Base-by-base conservation (phyloP, 129 eudicot genomes). In the Artemisia tridentata region DNA sequence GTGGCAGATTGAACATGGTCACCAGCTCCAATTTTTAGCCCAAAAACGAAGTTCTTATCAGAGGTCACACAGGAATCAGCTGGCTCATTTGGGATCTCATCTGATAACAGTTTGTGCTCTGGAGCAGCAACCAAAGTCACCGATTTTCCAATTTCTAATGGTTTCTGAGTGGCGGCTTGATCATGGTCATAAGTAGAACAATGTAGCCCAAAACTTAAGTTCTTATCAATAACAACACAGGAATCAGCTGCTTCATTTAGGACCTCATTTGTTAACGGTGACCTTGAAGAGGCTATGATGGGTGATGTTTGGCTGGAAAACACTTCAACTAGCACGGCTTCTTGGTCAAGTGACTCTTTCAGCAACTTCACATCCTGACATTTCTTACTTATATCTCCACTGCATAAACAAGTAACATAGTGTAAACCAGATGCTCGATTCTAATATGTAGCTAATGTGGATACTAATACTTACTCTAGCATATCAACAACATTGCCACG, bases 351-450 rank as follows among this genome's bases (percentile, higher is more conserved):
- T 69, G 79, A 84, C 68, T 79, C 72, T 77, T 84, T 88, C 62
- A 88, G 79, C 11, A 63, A 64, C 61, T 75, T 87, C 83, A 91
- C 87, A 47, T 85, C 89, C 74, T 75, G 86, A 75, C 86, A 86
- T 61, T 82, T 86, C n/a, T 84, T 87, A 41, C 82, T 78, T 25
- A 91, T 84, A 65, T 91, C 97, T 75, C 87, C 89, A 63, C 97
- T 91, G 93, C 83, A 69, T 11, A 61, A 25, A 81, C 12, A 14
- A 68, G 48, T 1, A 1, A 72, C 2, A 19, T 10, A 15, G 9
- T 49, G 38, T 29, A 61, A 64, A 20, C 41, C 72, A 49, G 45
- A 59, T 25, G 31, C 10, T 41, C 45, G 14, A 72, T 83, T 85
- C 85, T 83, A 88, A 3, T 17, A 19, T 3, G 53, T 38, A 38